Percentiles rank a stretch among this genome's conserved stretches.
These are phyloP conservation scores for Globisporangium uncinulatum DNA, from an alignment of 352 stramenopile species.

Conservation along the genomic window DNA sequence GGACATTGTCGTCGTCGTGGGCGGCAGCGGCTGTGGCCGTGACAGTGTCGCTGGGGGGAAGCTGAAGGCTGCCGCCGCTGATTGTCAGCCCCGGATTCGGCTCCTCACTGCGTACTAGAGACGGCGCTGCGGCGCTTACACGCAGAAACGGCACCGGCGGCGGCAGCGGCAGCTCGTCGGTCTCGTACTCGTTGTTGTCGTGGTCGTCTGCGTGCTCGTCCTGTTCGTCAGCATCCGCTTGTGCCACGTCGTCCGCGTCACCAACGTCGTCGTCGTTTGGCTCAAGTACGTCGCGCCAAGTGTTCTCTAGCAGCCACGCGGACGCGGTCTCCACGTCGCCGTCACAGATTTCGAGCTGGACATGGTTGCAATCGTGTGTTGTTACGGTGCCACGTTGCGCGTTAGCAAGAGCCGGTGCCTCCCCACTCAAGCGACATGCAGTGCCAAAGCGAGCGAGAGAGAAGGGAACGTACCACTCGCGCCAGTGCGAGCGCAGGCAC, in stretches of 20 bases:
- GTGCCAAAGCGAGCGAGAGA: neutral
- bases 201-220: neutral
- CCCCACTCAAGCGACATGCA: neutral
- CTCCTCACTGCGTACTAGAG: neutral
- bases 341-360: conserved; percentile 48
- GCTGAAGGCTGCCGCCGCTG: conserved; percentile 8
- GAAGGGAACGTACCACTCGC: conserved; percentile 29
- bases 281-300: conserved; percentile 41
- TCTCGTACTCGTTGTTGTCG: neutral
- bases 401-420: neutral
- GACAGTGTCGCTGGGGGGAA: neutral
- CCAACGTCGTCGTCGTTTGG: conserved; percentile 6
- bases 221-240: neutral
- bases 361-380: neutral
- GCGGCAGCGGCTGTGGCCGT: neutral
- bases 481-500: conserved; percentile 28
- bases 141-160: neutral
- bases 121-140: neutral
- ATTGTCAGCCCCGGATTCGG: conserved; percentile 4
- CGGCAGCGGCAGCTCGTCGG: neutral
- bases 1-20: too few species aligned
- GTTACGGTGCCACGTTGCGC: too few species aligned
- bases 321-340: conserved; percentile 44
- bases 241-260: neutral
- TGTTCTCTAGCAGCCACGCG: conserved; percentile 53